These are phyloP conservation scores for Choiromyces venosus DNA, from an alignment of 495 filamentous ascomycete species.

Conservation along the genomic window DNA sequence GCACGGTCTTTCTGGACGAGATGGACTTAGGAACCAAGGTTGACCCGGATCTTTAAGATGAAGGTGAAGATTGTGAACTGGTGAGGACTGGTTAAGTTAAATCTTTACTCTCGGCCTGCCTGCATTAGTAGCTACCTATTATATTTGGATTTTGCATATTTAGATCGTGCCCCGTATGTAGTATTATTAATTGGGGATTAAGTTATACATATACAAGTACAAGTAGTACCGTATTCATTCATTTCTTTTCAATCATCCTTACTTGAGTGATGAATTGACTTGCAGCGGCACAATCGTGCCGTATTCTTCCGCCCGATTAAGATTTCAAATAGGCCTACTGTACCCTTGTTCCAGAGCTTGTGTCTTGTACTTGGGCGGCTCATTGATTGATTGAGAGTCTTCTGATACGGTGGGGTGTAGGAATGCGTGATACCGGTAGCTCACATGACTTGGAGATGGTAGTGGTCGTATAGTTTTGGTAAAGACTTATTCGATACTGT, in stretches of 20 bases:
- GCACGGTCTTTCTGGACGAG: conserved; percentile 72
- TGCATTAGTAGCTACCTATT: background rate
- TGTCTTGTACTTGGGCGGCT: background rate
- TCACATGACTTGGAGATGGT: no score
- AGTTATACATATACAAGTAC: no score
- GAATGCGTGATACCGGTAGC: no score
- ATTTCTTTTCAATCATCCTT: background rate
- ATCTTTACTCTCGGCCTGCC: background rate
- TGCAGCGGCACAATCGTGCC: background rate
- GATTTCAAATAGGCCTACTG: background rate
- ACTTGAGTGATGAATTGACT: background rate
- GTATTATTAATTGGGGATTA: no score
- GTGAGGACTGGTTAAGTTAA: background rate
- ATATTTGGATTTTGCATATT: background rate
- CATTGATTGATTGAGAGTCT: background rate
- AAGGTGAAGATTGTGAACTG: conserved; percentile 8
- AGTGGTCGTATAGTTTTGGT: no score
- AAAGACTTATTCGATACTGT: no score
- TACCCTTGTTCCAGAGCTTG: background rate
- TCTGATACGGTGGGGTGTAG: no score
- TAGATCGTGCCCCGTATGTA: background rate
- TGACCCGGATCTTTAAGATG: conserved; percentile 55
- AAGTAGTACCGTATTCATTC: background rate
- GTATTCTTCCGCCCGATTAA: background rate
- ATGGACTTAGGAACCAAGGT: conserved; percentile 70